Conservation (phyloP, 257 asterid species). For the Mentha longifolia region DNA sequence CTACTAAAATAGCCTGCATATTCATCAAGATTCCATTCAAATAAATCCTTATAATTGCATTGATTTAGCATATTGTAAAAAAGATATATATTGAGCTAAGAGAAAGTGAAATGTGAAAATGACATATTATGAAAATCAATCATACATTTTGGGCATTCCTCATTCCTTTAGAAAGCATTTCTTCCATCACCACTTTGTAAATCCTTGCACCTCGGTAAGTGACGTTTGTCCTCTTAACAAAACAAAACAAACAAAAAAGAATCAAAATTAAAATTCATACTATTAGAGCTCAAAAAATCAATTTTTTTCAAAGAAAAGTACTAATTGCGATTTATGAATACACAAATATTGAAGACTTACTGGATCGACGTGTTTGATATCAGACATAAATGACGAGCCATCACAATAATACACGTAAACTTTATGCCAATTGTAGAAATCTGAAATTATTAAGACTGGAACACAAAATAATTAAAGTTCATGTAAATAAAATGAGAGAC, state of each 20-base stretch:
- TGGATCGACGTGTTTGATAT: constrained; percentile 32
- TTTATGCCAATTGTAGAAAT: constrained; percentile 44
- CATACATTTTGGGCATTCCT: constrained; percentile 42
- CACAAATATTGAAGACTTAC: constrained; percentile 34
- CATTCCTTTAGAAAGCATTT: constrained; percentile 47
- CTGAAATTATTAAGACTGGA: constrained; percentile 24
- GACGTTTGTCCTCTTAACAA: constrained; percentile 40
- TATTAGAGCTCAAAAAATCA: too few relatives aligned
- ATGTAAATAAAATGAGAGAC: neutral
- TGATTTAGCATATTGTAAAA: too few relatives aligned
- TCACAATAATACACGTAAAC: constrained; percentile 40
- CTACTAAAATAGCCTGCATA: constrained; percentile 45
- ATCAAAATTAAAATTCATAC: too few relatives aligned
- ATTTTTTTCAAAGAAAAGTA: too few relatives aligned
- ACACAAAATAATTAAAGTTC: neutral
- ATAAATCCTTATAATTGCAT: neutral
- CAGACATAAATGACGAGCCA: constrained; percentile 40
- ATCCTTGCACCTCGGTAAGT: constrained; percentile 47
- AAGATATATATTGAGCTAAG: too few relatives aligned
- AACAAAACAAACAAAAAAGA: too few relatives aligned
- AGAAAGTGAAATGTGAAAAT: too few relatives aligned
- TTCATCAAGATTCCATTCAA: neutral
- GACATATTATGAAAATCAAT: too few relatives aligned
- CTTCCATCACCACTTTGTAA: constrained; percentile 41
- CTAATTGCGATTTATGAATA: too few relatives aligned